Percentiles rank a stretch among this genome's conserved stretches.
Conservation (phyloP, 345 rosid species). For the Fremontodendron californicum region DNA sequence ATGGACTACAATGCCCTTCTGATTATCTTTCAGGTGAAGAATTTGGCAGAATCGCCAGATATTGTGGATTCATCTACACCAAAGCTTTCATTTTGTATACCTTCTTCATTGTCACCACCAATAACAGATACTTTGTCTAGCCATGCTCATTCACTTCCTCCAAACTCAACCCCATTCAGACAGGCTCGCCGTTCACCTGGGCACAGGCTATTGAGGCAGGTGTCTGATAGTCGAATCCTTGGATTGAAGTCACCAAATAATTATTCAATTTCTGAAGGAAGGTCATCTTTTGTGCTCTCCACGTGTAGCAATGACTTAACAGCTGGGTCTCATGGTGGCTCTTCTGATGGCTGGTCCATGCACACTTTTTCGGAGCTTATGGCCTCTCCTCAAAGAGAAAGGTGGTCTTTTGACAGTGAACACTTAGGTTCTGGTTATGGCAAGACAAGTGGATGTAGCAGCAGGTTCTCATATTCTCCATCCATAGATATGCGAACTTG, state of each 20-base stretch:
- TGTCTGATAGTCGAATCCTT: conserved; percentile 79
- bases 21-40: conserved; percentile 54
- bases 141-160: conserved; percentile 46
- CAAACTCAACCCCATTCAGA: conserved; percentile 78
- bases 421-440: conserved; percentile 54
- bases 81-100: conserved; percentile 50
- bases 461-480: conserved; percentile 80
- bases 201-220: conserved; percentile 73
- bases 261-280: conserved; percentile 69
- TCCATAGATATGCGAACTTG: conserved; percentile 62
- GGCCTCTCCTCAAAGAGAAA: conserved; percentile 80
- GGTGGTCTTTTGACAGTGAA: conserved; percentile 97
- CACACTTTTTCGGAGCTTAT: conserved; percentile 88
- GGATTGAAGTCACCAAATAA: conserved; percentile 73
- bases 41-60: conserved; percentile 46
- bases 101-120: conserved; percentile 57
- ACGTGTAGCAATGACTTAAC: conserved; percentile 69
- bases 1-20: background rate
- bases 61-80: conserved; percentile 37
- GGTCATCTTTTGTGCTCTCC: conserved; percentile 71
- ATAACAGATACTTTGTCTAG: conserved; percentile 38
- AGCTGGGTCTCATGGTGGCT: conserved; percentile 69
- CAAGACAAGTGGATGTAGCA: conserved; percentile 66
- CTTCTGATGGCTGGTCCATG: conserved; percentile 94
- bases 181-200: conserved; percentile 72